Base-by-base conservation (phyloP, 768 basidiomycete genomes). In the Hydnum rufescens region DNA sequence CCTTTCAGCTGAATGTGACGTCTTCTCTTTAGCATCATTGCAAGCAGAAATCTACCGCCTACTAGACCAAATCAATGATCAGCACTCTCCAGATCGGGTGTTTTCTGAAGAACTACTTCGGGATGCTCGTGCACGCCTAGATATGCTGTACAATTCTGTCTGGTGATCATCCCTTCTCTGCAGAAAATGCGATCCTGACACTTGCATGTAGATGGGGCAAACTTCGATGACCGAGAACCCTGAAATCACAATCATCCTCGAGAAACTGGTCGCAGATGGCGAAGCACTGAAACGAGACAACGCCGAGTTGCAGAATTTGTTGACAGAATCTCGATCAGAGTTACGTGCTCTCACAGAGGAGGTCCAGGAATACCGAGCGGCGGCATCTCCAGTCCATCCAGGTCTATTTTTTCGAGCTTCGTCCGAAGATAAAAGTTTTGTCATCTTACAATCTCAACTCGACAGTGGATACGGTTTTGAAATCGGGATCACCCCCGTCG, bases 221-320 rank as follows among this genome's bases (percentile, higher is more conserved):
- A 55, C 54, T 4, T 57, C 60, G 4, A 57, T 60, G 23, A 30
- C 51, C 2, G 52, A 55, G 18, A 57, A 53, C 29, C 32, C 54
- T 16, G 81, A 83, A 59, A 66, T 85, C 18, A 76, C 71, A 31
- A 67, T 70, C 51, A 77, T 89, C 8, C 67, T 95, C 13, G 86
- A 88, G 62, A 77, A 80, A n/a, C 70, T 93, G 29, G 87, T 90
- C 4, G 75, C 78, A 31, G 84, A 86, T 59, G 93, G 89, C 59
- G 84, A 90, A 58, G 71, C 71, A 25, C 66, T 92, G 51, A 85
- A 84, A 63, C 77, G 75, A 19, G 86, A 88, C 59, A 87, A 84
- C 54, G 71, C 74, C 4, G 86, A 93, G 60, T 65, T 93, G 47
- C 80, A 83, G 54, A 73, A 72, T 46, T 64, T 89, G 5, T 68